Evolutionary conservation across 805 yeast genomes (phyloP).

Genomic region (Suhomyces kilbournensis): DNA sequence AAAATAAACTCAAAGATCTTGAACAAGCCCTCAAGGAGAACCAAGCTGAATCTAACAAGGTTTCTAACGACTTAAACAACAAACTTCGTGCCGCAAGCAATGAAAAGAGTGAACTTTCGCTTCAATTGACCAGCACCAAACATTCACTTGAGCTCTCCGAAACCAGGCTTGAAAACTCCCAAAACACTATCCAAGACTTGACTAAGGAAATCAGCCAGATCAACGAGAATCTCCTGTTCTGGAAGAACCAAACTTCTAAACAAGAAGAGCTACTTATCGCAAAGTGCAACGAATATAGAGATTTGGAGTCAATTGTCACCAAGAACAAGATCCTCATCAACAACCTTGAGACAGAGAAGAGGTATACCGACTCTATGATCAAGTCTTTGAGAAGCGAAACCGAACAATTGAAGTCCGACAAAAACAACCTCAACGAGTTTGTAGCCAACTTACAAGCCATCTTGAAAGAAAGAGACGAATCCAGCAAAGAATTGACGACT

Average conservation of each 20-base stretch:
- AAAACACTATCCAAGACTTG: conserved; percentile 26
- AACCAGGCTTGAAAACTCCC: conserved; percentile 49
- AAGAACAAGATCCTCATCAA: conserved; percentile 44
- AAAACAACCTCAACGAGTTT: conserved; percentile 52
- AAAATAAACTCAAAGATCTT: conserved; percentile 31
- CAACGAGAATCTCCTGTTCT: conserved; percentile 30
- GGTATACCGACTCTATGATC: conserved; percentile 48
- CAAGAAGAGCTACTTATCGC: conserved; percentile 32
- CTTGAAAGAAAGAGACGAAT: conserved; percentile 58
- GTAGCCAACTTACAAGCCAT: conserved; percentile 59
- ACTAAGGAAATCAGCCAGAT: conserved; percentile 27
- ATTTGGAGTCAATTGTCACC: conserved; percentile 46
- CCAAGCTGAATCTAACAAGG: conserved; percentile 40
- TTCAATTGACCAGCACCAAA: conserved; percentile 51
- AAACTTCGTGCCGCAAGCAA: conserved; percentile 26
- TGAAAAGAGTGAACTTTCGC: conserved; percentile 39
- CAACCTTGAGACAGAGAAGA: conserved; percentile 53
- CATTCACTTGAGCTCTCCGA: conserved; percentile 53
- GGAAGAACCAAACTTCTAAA: conserved; percentile 41
- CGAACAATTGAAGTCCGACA: conserved; percentile 53
- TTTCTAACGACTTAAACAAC: conserved; percentile 45
- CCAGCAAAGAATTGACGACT: conserved; percentile 47
- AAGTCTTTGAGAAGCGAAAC: conserved; percentile 52
- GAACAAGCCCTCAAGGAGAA: conserved; percentile 33
- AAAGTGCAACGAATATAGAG: conserved; percentile 51